Evolutionary conservation across 2,329 filamentous ascomycete species (phyloP), one percentile per base, ranked within the genome.

Genomic region (Aspergillus proliferans): DNA sequence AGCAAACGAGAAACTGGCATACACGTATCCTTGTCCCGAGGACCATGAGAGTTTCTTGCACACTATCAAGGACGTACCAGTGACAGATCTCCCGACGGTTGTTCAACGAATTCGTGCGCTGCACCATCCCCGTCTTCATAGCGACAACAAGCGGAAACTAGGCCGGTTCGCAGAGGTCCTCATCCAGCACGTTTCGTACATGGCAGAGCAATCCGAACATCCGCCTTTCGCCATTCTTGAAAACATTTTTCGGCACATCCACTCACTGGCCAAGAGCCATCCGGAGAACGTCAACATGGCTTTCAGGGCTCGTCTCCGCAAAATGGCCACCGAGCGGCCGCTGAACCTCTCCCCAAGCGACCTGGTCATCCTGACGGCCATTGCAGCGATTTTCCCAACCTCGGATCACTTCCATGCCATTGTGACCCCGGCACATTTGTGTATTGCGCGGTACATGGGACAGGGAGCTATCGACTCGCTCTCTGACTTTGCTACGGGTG

Each of bases 341-440:
- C 61, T 82, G 76, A 59, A 79, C 67, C 61, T 79, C 66, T 58
- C 67, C 10, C 65, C 77, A n/a, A 88, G 88, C 15, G 91, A 98
- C 61, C 71, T 98, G 18, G 72, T 90, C 19, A 72, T 95, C n/a
- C 73, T 98, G 33, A 91, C 88, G 0, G 90, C 88, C 0, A 82
- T 96, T 51, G 83, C 85, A 38, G 84, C 83, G 2, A 87, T 94
- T 47, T 98, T 95, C 62, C 91, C 93, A 4, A 95, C 93, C 0
- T 96, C 91, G 0, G 93, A 98, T 69, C 91, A 97, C 70, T 98
- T 97, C 70, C 93, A 98, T 62, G 86, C 93, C 59, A 88, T 97
- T 33, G 86, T 89, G 38, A 98, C 93, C 1, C 93, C 93, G 2
- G 87, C 92, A 0, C 86, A 89, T 70, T 81, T 96, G 4, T 80